These are phyloP conservation scores for Vicia sativa DNA, from an alignment of 306 rosid genomes.

Conservation along the genomic window DNA sequence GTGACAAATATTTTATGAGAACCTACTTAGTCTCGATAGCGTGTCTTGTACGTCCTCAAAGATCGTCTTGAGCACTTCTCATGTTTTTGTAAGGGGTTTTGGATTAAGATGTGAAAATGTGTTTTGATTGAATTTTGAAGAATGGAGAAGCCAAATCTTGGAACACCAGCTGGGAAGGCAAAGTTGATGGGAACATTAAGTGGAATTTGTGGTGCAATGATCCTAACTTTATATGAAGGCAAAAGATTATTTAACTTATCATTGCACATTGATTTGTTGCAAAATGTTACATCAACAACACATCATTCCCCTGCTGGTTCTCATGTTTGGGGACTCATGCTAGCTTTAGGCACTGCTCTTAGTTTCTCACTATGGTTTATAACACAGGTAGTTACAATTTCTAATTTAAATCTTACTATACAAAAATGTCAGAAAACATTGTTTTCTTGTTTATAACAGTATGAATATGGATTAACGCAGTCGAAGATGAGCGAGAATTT, in stretches of 20 bases:
- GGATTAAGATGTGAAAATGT: background rate
- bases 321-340: constrained; percentile 30
- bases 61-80: no score
- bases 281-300: constrained; percentile 21
- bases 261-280: constrained; percentile 28
- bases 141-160: constrained; percentile 46
- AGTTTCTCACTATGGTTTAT: constrained; percentile 48
- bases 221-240: constrained; percentile 58
- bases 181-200: constrained; percentile 50
- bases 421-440: background rate
- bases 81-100: no score
- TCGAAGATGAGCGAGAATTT: constrained; percentile 49
- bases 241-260: constrained; percentile 39
- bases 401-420: background rate
- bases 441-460: background rate
- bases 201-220: constrained; percentile 60
- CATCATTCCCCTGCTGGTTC: constrained; percentile 2
- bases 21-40: no score
- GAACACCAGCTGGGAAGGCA: constrained; percentile 42
- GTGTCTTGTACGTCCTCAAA: no score
- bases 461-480: constrained; percentile 30
- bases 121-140: constrained; percentile 26
- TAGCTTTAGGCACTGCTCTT: constrained; percentile 43
- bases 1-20: no score
- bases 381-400: constrained; percentile 40